Base-by-base conservation (phyloP, 331 rosid genomes). In the Telfairia occidentalis region DNA sequence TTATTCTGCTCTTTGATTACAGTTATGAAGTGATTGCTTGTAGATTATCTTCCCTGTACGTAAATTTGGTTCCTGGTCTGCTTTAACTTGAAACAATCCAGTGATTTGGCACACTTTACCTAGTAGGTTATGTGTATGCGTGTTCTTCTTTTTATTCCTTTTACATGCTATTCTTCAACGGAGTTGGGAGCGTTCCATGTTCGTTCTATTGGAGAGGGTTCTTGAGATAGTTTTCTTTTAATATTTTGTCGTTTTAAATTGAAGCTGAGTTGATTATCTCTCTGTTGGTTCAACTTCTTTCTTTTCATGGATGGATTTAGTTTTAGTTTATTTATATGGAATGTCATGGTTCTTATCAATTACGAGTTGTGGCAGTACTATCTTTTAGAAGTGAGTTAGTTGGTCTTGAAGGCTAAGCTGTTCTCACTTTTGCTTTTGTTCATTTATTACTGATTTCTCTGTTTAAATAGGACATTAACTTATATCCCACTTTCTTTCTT, bases 401-500 rank as follows among this genome's bases (percentile, higher is more conserved):
- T 67, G 52, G 4, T 69, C 5, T 43, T 43, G 35, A 40, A 69
- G 30, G 75, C 30, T 4, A 7, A 24, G 58, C 42, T 71, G 42
- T 26, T 29, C 12, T 46, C 21, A n/a, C 32, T 4, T 15, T 32
- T 73, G 9, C 29, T 73, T 3, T 48, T 53, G 65, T 23, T 57
- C 18, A 9, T 11, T 53, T 1, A 55, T 24, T 23, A 30, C 35
- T 69, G 21, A 28, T 16, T 32, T 54, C 54, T 23, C 15, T 45
- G 42, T 75, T 26, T 40, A 71, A 5, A 71, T 64, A 73, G 52
- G 55, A 34, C 8, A 43, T 42, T 24, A 26, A 5, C 49, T 69
- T 24, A 28, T 67, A 28, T 67, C 9, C 40, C 58, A 52, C 65
- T 53, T 82, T 81, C 53, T 80, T 60, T 84, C 55, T 85, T 82